A percentile compares a stretch with the other conserved stretches of the same genome.
These are phyloP conservation scores for Leishmania braziliensis DNA, from an alignment of 208 protist species.

Conservation along the genomic window DNA sequence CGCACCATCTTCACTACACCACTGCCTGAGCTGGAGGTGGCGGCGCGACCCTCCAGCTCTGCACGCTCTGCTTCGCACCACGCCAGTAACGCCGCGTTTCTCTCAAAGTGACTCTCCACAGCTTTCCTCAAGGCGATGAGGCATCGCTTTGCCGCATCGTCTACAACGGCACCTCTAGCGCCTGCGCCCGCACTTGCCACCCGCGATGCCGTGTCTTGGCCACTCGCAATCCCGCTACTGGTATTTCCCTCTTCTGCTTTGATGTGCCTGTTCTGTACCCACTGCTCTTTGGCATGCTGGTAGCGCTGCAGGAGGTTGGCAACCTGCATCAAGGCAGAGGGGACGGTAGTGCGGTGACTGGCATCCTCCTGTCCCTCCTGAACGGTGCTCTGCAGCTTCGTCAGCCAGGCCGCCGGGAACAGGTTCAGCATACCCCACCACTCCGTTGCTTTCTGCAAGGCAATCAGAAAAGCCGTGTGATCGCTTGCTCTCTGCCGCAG, in stretches of 20 bases:
- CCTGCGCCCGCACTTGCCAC: slow-evolving; percentile 10
- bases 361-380: slow-evolving; percentile 30
- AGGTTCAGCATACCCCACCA: slow-evolving; percentile 83
- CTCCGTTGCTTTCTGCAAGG: slow-evolving; percentile 52
- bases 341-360: slow-evolving; percentile 30
- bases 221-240: slow-evolving; percentile 12
- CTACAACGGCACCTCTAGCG: slow-evolving; percentile 18
- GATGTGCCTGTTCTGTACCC: slow-evolving; percentile 31
- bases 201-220: slow-evolving; percentile 1
- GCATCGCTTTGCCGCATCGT: slow-evolving; percentile 37
- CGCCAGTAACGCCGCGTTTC: slow-evolving; percentile 40
- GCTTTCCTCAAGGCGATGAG: slow-evolving; percentile 47
- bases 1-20: slow-evolving; percentile 24
- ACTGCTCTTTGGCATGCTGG: slow-evolving; percentile 68
- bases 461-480: slow-evolving; percentile 39
- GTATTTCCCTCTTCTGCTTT: slow-evolving; percentile 20
- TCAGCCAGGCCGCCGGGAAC: slow-evolving; percentile 79
- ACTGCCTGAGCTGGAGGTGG: neutral
- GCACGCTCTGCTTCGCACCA: slow-evolving; percentile 68
- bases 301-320: slow-evolving; percentile 63
- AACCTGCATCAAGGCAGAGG: slow-evolving; percentile 45
- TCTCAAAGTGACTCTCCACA: slow-evolving; percentile 47
- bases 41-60: slow-evolving; percentile 39
- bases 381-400: slow-evolving; percentile 42
- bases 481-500: slow-evolving; percentile 26